Base-by-base conservation (phyloP, 176 grass and related monocot species). In the Oryza longistaminata region DNA sequence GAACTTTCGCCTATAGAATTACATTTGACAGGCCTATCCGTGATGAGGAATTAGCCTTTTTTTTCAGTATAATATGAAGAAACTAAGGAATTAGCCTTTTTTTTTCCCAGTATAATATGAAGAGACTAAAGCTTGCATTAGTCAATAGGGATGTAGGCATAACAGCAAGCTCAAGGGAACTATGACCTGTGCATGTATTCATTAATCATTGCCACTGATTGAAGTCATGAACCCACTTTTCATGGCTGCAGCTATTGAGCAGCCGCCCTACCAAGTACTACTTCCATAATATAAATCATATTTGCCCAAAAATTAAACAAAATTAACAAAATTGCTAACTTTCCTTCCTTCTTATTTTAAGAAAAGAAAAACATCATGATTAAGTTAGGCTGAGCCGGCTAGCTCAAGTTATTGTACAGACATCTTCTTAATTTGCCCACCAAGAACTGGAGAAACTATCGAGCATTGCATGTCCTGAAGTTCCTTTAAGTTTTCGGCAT, bases 331-430 rank as follows among this genome's bases (percentile, higher is more conserved):
- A 70, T 64, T 40, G 24, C 1, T 13, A 39, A 5, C 12, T 45
- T 27, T 27, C 27, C 27, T 86, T 25, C 8, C 0, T 24, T 13
- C 7, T 74, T 3, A 21, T 27, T 70, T 39, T 48, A 9, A 71
- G 53, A 83, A 70, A 58, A 48, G 15, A 31, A 40, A 79, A 52
- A 13, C 76, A 85, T 71, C 43, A 77, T 84, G 22, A 76, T 43
- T 49, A 58, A 44, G n/a, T 14, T n/a, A n/a, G 25, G 68, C 7
- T 39, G 48, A 71, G 9, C 43, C 71, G 45, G 64, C 42, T 52
- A 77, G 53, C 46, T 50, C 68, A 64, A 83, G 77, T 19, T 74
- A 26, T 10, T 49, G 27, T 64, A 64, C 11, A 7, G 16, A 16
- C n/a, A 7, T 16, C 34, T 3, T 40, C n/a, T 70, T 37, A 48